These are phyloP conservation scores for Hypomontagnella monticulosa DNA, from an alignment of 495 filamentous ascomycete genomes.

Conservation along the genomic window DNA sequence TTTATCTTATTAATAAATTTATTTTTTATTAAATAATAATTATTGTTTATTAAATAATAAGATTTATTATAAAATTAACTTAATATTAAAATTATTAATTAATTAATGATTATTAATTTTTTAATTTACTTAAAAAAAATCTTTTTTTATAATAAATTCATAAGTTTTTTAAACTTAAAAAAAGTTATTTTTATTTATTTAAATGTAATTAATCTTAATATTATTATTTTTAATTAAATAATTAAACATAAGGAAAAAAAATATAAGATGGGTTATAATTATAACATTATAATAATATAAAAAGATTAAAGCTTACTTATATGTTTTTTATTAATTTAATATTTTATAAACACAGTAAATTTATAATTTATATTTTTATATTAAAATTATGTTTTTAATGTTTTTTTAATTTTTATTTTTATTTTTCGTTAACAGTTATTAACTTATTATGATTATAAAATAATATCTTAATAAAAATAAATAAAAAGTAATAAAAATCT, in stretches of 20 bases:
- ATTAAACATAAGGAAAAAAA: slow-evolving; percentile 5
- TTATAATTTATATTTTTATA: neutral
- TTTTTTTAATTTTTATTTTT: neutral
- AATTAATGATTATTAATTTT: no score
- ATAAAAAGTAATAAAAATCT: neutral
- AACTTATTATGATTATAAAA: neutral
- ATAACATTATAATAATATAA: neutral
- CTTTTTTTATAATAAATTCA: neutral
- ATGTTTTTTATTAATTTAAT: neutral
- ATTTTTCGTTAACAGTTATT: neutral
- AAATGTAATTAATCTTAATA: neutral
- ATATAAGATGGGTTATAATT: neutral
- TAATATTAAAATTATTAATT: no score
- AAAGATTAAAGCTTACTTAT: neutral
- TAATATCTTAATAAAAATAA: neutral
- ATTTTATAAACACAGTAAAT: neutral
- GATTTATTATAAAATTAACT: no score
- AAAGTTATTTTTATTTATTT: slow-evolving; percentile 2
- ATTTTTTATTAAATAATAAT: neutral
- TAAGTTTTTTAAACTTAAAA: neutral
- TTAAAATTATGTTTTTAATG: neutral
- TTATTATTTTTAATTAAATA: slow-evolving; percentile 3
- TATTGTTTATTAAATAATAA: neutral
- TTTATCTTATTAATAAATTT: neutral
- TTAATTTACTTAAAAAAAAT: no score